Percentiles rank a stretch among this genome's conserved stretches.
These are phyloP conservation scores for Cardamine resedifolia DNA, from an alignment of 345 rosid genomes.

Conservation along the genomic window DNA sequence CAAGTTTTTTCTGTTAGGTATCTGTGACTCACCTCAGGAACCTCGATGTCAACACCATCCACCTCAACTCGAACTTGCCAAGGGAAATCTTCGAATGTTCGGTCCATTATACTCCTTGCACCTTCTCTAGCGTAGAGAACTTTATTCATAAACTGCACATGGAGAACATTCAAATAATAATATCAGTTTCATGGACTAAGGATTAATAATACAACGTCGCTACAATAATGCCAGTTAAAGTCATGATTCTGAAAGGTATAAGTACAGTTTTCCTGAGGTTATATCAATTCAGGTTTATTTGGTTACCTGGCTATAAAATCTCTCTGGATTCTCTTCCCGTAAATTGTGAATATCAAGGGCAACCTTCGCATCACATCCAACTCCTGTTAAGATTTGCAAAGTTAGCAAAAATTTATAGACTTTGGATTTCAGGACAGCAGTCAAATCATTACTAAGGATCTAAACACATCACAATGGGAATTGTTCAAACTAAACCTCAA, in stretches of 20 bases:
- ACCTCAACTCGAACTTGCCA: conserved; percentile 91
- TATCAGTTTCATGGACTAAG: conserved; percentile 6
- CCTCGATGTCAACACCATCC: conserved; percentile 79
- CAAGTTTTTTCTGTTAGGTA: neutral
- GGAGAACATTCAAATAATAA: conserved; percentile 12
- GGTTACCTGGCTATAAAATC: conserved; percentile 74
- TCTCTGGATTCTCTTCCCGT: conserved; percentile 85
- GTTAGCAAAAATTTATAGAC: neutral
- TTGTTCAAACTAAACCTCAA: conserved; percentile 3
- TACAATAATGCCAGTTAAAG: neutral
- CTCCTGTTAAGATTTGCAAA: conserved; percentile 45
- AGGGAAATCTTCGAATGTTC: conserved; percentile 80
- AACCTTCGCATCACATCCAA: conserved; percentile 94
- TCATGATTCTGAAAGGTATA: neutral
- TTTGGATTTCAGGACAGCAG: neutral
- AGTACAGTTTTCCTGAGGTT: neutral
- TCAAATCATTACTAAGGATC: neutral
- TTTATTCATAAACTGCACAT: conserved; percentile 85
- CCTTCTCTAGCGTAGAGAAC: conserved; percentile 94
- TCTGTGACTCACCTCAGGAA: conserved; percentile 71
- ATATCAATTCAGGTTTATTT: conserved; percentile 2
- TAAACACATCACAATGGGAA: neutral
- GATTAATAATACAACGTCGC: neutral
- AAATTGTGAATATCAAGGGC: conserved; percentile 83
- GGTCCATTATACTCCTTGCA: conserved; percentile 87